Evolutionary conservation across 164 flowering plant species (phyloP), one percentile per base, ranked within the genome.

Genomic region (Chimonanthus praecox): DNA sequence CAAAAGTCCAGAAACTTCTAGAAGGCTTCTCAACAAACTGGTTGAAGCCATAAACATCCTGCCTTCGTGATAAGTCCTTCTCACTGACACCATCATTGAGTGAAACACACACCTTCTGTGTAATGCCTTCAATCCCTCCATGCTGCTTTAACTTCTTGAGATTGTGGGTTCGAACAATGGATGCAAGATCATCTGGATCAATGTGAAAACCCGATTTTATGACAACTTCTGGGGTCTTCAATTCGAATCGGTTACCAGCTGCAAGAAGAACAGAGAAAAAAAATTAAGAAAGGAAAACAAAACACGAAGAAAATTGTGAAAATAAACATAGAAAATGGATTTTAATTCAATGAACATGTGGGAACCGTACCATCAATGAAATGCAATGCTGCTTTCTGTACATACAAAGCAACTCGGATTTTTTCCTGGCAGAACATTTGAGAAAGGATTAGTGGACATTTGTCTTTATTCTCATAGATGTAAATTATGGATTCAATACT

Each of bases 341-440:
- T 20, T 63, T 63, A 18, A 13, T 63, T 44, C 45, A 33, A 5
- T 47, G 47, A 4, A 33, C 33, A 33, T 33, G 1, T 33, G 21
- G 71, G 70, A 54, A 48, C 44, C n/a, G 61, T 84, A 85, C 88
- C 86, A 43, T 82, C 83, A 8, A 79, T 80, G 71, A 85, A 85
- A 72, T 82, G 84, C 74, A 84, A 70, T 7, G 88, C 88, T 61
- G 86, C 88, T 73, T 78, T 76, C 62, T 79, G 82, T 73, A 84
- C 84, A 72, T 63, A 54, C 6, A 85, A 71, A 43, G 78, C 85
- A 60, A 85, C 82, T 49, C 84, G 83, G 48, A 85, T 72, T 44
- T 78, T 79, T 71, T 85, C 85, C 88, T 84, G 72, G 16, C 1
- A 47, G 70, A 47, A n/a, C 44, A 63, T 4, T 63, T 63, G 7